Evolutionary conservation across 331 rosid genomes (phyloP).

Genomic region (Saraca asoca): DNA sequence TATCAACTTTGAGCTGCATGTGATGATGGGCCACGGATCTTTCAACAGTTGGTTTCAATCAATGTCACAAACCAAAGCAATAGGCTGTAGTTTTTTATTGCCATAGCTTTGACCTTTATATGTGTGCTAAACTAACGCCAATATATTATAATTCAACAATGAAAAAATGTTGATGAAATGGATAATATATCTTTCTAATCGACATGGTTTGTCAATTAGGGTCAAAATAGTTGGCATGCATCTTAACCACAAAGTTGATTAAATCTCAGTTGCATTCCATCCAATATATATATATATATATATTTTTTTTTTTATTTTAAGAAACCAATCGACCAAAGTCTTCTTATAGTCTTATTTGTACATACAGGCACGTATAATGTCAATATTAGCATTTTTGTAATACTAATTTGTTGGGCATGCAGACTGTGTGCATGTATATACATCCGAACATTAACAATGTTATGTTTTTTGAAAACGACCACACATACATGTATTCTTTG

Average conservation of each 20-base stretch:
- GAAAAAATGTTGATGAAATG: conserved; percentile 9
- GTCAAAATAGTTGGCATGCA: conserved; percentile 46
- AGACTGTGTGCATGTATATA: background rate
- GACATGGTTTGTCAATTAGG: conserved; percentile 17
- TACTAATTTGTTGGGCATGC: background rate
- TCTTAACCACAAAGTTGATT: conserved; percentile 43
- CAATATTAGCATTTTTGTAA: conserved; percentile 3
- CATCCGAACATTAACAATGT: background rate
- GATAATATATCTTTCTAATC: conserved; percentile 16
- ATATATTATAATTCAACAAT: background rate
- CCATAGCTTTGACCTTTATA: conserved; percentile 35
- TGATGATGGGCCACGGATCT: conserved; percentile 8
- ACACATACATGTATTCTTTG: too few relatives aligned
- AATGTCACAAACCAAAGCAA: conserved; percentile 39
- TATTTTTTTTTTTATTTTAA: conserved; percentile 27
- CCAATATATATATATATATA: conserved; percentile 22
- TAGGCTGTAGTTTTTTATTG: conserved; percentile 27
- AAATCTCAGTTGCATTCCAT: conserved; percentile 32
- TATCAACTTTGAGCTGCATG: conserved; percentile 14
- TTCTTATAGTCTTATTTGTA: conserved; percentile 22
- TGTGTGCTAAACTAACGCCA: conserved; percentile 22
- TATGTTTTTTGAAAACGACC: background rate
- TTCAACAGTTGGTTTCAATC: conserved; percentile 46
- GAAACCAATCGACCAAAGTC: conserved; percentile 37
- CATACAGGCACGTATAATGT: too few relatives aligned